Evolutionary conservation across 2,329 filamentous ascomycete species (phyloP).

Genomic region (Tolypocladium endophyticum): DNA sequence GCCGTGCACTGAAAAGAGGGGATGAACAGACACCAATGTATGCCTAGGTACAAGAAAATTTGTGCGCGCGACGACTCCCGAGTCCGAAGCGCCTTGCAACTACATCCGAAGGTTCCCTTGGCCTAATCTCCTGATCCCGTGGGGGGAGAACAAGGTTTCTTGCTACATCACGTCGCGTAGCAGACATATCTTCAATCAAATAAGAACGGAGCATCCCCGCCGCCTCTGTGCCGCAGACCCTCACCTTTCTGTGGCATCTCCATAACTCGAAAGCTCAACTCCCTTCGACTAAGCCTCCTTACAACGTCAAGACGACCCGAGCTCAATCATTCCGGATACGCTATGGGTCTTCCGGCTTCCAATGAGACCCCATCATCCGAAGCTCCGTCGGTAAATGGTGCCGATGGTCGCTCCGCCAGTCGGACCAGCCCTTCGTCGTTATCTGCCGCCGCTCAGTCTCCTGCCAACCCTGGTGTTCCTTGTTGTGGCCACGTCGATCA

Average conservation of each 20-base stretch:
- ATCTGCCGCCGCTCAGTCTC: not conserved
- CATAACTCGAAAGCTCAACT: not conserved
- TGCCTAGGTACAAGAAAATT: not conserved
- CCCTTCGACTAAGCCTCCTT: not conserved
- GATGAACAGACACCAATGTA: not conserved
- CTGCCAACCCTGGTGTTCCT: not conserved
- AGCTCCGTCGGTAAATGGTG: no score
- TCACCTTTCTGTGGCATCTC: not conserved
- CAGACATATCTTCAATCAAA: no score
- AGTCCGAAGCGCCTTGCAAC: not conserved
- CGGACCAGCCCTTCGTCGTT: not conserved
- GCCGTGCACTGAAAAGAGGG: not conserved
- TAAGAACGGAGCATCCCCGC: not conserved
- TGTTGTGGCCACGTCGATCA: not conserved
- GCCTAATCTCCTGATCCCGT: no score
- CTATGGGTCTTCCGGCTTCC: not conserved
- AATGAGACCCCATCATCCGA: not conserved
- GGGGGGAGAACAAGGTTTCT: not conserved
- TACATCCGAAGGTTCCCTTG: not conserved
- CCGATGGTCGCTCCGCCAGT: not conserved
- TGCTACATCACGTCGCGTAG: not conserved
- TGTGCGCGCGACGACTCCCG: not conserved
- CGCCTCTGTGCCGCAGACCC: no score
- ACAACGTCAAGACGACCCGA: not conserved
- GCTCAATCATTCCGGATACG: not conserved